Evolutionary conservation across 208 protist genomes (phyloP).

Genomic region (Angomonas ambiguus): DNA sequence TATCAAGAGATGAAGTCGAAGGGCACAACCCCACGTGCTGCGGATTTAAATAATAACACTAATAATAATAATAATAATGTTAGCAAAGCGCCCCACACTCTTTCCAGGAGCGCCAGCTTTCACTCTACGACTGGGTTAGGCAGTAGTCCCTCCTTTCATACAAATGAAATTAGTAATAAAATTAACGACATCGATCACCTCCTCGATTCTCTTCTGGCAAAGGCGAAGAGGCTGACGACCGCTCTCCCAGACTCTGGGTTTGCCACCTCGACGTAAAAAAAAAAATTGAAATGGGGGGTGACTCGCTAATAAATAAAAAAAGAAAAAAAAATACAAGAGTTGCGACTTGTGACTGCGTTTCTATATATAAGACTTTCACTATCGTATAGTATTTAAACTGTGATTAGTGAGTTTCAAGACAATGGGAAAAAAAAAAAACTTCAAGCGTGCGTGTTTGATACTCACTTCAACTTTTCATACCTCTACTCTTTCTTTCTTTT

Average conservation of each 20-base stretch:
- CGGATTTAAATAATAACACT: conserved; percentile 9
- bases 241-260: not conserved
- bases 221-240: not conserved
- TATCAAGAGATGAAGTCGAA: conserved; percentile 44
- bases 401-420: too few species aligned
- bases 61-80: not conserved
- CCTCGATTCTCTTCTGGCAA: not conserved
- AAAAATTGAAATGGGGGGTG: not conserved
- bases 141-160: not conserved
- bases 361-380: too few species aligned
- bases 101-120: not conserved
- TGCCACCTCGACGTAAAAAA: not conserved
- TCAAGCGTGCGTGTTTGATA: too few species aligned
- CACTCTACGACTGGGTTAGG: not conserved
- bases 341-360: not conserved
- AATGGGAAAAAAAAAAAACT: too few species aligned
- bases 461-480: not conserved
- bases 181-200: not conserved
- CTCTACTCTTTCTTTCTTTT: conserved; percentile 4
- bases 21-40: conserved; percentile 8
- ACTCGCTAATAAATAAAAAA: not conserved
- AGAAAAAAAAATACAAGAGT: conserved; percentile 8
- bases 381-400: too few species aligned
- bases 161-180: not conserved
- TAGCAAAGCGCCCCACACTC: not conserved